Percentiles rank a stretch among this genome's conserved stretches.
phyloP scores from a whole-genome alignment of 768 basidiomycete species.

The Hygrophorus pudorinus region DNA sequence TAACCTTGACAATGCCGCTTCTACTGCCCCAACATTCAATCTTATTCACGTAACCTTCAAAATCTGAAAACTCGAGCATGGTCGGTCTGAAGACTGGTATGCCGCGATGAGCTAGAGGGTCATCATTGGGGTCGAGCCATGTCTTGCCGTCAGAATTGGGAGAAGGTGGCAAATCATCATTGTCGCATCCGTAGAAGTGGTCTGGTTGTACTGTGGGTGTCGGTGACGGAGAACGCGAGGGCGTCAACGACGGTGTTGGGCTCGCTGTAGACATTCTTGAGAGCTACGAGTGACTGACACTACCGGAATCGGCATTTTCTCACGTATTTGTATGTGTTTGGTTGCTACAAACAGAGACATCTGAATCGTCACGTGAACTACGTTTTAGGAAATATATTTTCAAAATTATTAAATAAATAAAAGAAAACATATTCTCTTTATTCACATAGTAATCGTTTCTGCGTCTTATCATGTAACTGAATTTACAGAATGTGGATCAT shows the following conservation, averaged over 20 bases:
- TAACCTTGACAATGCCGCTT: slow-evolving; percentile 93
- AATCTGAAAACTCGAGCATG: slow-evolving; percentile 85
- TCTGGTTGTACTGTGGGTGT: slow-evolving; percentile 58
- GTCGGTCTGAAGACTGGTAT: slow-evolving; percentile 96
- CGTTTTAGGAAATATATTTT: no score
- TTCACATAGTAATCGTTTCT: no score
- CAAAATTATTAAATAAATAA: no score
- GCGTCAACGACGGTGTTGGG: slow-evolving; percentile 32
- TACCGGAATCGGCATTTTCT: no score
- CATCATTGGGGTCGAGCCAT: slow-evolving; percentile 72
- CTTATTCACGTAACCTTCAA: slow-evolving; percentile 81
- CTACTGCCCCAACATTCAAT: slow-evolving; percentile 85
- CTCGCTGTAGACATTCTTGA: slow-evolving; percentile 23
- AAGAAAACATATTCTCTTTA: no score
- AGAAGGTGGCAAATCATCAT: slow-evolving; percentile 41
- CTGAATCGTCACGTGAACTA: no score
- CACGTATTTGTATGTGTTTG: no score
- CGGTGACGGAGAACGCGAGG: slow-evolving; percentile 47
- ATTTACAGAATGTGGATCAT: no score
- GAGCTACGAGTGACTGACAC: background rate
- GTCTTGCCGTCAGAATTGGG: slow-evolving; percentile 52
- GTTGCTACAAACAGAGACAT: no score
- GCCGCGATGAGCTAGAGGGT: slow-evolving; percentile 74
- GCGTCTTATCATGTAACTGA: no score
- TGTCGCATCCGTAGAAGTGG: slow-evolving; percentile 67